Base-by-base conservation (phyloP, 352 stramenopile species). In the Pythium oligandrum region DNA sequence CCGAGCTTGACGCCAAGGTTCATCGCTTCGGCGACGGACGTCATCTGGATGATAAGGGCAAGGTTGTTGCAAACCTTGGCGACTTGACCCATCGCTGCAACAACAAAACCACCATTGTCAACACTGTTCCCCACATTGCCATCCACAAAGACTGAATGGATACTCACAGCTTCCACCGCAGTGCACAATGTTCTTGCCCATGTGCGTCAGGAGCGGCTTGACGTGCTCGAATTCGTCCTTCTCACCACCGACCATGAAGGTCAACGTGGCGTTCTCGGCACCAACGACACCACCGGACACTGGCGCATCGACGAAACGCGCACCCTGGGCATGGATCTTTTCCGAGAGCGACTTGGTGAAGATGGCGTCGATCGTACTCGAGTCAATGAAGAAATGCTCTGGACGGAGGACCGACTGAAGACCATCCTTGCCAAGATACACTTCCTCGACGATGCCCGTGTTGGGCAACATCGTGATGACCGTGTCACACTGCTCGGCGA, bases 1-100 rank as follows among this genome's bases (percentile, higher is more conserved):
- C 96, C 96, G 44, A 99, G 68, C 44, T 85, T 87, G 51, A 95
- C 90, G 11, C 96, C 96, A 45, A 99, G 80, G 62, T 97, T 98
- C 86, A 98, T 96, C 17, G 95, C 96, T 64, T 99, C 96, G 5
- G 85, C 86, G 38, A 98, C 88, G 6, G 92, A 97, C 36, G 94
- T 69, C 96, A 99, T 99, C 63, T 97, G 93, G 57, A 98, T 97
- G 5, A 88, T 96, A 11, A 99, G 71, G n/a, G 94, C 83, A 42
- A 99, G 63, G 74, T 99, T 99, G 82, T 99, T 99, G 78, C 95
- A 98, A 33, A 99, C 71, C 81, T 99, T 99, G 43, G 94, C 91
- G 51, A 90, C 67, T 53, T 95, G 82, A 11, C 82, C 84, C 6
- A 78, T 90, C 44, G 77, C 78, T 89, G 55, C 26, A 51, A 44